These are phyloP conservation scores for Brassica hybrid DNA, from an alignment of 441 rosid species.

Conservation along the genomic window DNA sequence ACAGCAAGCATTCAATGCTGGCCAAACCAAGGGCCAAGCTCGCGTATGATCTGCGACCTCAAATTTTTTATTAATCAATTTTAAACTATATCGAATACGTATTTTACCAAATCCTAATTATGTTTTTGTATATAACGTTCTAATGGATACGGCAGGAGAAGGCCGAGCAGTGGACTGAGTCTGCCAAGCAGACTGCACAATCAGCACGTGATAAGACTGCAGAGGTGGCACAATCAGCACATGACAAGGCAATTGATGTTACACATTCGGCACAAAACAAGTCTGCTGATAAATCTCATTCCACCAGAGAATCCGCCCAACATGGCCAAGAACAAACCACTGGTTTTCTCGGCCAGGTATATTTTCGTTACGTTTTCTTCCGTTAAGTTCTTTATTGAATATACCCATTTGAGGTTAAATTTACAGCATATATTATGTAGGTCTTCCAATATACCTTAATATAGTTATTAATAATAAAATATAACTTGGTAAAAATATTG, in stretches of 20 bases:
- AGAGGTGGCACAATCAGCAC: slow-evolving; percentile 36
- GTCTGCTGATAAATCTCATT: slow-evolving; percentile 26
- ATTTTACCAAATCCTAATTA: neutral
- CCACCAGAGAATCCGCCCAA: slow-evolving; percentile 30
- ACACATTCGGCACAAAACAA: slow-evolving; percentile 33
- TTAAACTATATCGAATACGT: neutral
- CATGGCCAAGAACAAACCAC: slow-evolving; percentile 36
- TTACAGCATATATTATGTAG: neutral
- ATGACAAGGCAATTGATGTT: slow-evolving; percentile 27
- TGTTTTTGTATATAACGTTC: slow-evolving; percentile 3
- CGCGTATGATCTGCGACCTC: neutral
- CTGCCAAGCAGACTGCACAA: slow-evolving; percentile 39
- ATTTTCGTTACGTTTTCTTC: neutral
- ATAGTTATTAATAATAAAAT: neutral
- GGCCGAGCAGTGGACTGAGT: slow-evolving; percentile 44
- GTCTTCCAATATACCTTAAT: neutral
- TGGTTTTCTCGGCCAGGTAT: slow-evolving; percentile 42
- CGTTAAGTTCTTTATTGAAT: neutral
- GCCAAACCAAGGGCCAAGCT: slow-evolving; percentile 36
- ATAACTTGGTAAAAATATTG: neutral
- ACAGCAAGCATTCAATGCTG: slow-evolving; percentile 43
- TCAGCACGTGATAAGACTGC: slow-evolving; percentile 37
- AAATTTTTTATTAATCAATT: neutral
- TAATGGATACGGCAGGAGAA: slow-evolving; percentile 32
- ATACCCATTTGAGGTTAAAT: neutral